Conservation (phyloP, 768 basidiomycete species). For the Tulasnella sp. region DNA sequence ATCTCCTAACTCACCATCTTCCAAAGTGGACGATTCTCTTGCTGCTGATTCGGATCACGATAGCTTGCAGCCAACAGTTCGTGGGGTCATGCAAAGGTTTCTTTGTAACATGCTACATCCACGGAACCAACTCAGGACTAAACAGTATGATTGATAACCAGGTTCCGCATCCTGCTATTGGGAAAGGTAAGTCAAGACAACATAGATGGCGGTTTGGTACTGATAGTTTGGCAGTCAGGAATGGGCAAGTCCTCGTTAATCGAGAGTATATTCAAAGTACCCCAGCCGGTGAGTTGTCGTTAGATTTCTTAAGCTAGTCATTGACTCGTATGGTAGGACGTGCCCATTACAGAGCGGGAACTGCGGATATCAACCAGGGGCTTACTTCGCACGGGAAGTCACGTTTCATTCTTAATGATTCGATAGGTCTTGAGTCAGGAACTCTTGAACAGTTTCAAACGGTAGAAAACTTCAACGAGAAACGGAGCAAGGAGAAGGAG, state of each 20-base stretch:
- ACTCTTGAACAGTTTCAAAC: constrained; percentile 20
- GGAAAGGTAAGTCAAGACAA: constrained; percentile 25
- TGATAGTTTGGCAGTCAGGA: constrained; percentile 17
- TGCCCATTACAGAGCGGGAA: constrained; percentile 21
- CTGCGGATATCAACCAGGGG: constrained; percentile 22
- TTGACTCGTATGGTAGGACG: constrained; percentile 3
- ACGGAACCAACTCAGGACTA: too few relatives aligned
- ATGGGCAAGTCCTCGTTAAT: constrained; percentile 27
- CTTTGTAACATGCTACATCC: too few relatives aligned
- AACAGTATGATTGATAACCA: too few relatives aligned
- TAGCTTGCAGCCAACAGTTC: too few relatives aligned
- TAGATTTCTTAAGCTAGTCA: background rate
- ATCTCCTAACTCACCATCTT: too few relatives aligned
- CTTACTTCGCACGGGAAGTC: constrained; percentile 21
- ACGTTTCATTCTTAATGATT: constrained; percentile 26
- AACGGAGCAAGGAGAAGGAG: constrained; percentile 15
- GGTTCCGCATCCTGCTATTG: constrained; percentile 24
- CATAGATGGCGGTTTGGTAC: background rate
- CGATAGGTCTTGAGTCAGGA: constrained; percentile 26
- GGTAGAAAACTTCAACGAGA: constrained; percentile 22
- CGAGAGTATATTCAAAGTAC: constrained; percentile 21
- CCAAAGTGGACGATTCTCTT: too few relatives aligned
- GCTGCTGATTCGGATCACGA: too few relatives aligned
- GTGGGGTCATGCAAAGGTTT: too few relatives aligned
- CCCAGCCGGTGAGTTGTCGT: constrained; percentile 15